phyloP scores from a whole-genome alignment of 768 basidiomycete genomes.

The Naematelia aurantialba region DNA sequence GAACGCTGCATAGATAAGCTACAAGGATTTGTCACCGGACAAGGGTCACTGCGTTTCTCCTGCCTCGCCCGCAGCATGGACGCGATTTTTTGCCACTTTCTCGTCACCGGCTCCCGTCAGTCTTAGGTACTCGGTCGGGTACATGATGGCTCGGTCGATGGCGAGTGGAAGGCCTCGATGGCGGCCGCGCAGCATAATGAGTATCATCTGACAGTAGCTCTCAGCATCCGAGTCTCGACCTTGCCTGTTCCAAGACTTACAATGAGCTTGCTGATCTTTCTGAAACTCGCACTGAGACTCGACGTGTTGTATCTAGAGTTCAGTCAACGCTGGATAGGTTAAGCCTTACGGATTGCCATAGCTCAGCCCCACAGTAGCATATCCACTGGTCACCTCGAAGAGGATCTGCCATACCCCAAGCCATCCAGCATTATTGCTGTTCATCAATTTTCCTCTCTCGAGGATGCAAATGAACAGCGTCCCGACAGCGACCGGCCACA shows the following conservation, averaged over 20 bases:
- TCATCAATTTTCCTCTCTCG: constrained; percentile 8
- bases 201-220: constrained; percentile 11
- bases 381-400: constrained; percentile 24
- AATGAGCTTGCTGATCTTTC: constrained; percentile 3
- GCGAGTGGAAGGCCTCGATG: constrained; percentile 23
- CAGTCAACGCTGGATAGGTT: background rate
- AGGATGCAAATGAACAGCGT: constrained; percentile 16
- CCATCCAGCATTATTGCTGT: constrained; percentile 15
- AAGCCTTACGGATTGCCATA: constrained; percentile 12
- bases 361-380: constrained; percentile 19
- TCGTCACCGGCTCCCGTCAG: constrained; percentile 4
- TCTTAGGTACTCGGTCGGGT: constrained; percentile 20
- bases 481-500: constrained; percentile 21
- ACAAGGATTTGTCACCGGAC: too few species aligned
- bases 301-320: constrained; percentile 7
- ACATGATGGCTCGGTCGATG: constrained; percentile 24
- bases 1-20: too few species aligned
- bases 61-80: constrained; percentile 6
- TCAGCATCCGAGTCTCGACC: too few species aligned
- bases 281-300: constrained; percentile 12
- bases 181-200: constrained; percentile 21
- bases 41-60: constrained; percentile 4
- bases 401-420: constrained; percentile 19
- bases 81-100: constrained; percentile 7
- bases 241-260: constrained; percentile 2